phyloP scores from a whole-genome alignment of 2,329 filamentous ascomycete species.

The Capronia coronata region DNA sequence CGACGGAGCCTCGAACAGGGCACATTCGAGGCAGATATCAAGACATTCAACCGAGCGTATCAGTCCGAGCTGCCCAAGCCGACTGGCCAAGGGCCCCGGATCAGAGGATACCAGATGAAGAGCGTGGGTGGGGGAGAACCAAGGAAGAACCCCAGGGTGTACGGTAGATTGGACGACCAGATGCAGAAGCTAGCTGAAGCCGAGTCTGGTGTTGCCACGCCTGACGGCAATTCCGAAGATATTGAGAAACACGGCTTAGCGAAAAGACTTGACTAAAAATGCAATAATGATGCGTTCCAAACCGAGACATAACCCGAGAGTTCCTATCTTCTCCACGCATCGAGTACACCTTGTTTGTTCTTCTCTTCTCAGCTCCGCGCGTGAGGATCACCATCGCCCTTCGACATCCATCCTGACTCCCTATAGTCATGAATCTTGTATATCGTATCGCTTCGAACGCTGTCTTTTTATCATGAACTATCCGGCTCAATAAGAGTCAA shows the following conservation, averaged over 20 bases:
- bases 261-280: slow-evolving; percentile 6
- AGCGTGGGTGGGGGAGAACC: slow-evolving; percentile 56
- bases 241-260: slow-evolving; percentile 52
- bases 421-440: too few species aligned
- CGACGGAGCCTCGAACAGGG: slow-evolving; percentile 56
- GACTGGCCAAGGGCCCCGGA: slow-evolving; percentile 67
- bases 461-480: too few species aligned
- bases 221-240: slow-evolving; percentile 45
- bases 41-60: slow-evolving; percentile 61
- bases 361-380: too few species aligned
- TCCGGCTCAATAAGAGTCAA: too few species aligned
- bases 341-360: too few species aligned
- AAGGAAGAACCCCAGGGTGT: slow-evolving; percentile 63
- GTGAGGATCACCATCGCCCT: too few species aligned
- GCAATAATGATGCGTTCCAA: neutral
- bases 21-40: slow-evolving; percentile 50
- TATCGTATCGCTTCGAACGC: too few species aligned
- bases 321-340: too few species aligned
- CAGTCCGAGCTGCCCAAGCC: slow-evolving; percentile 64
- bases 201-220: slow-evolving; percentile 46
- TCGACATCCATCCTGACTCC: too few species aligned
- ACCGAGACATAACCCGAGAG: too few species aligned
- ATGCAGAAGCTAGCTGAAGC: slow-evolving; percentile 45
- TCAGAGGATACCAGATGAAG: slow-evolving; percentile 77
- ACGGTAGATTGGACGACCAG: slow-evolving; percentile 52